Percentiles rank a stretch among this genome's conserved stretches.
Conservation (phyloP, 352 stramenopile species). For the Phytophthora sp. region DNA sequence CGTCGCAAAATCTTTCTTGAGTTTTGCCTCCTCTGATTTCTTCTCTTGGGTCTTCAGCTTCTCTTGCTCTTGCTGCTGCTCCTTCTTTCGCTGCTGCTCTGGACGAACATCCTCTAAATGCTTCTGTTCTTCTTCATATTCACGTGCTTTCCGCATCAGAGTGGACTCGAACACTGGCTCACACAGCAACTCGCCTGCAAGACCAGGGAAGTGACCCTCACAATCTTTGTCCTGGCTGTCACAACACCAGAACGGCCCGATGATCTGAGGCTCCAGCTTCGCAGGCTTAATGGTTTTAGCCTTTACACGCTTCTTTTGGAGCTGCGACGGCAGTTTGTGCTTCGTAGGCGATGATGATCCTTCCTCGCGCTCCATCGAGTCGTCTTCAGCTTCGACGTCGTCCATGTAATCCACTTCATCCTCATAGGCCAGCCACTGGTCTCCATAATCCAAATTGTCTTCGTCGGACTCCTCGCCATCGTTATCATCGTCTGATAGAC, state of each 20-base stretch:
- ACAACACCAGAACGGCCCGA: constrained; percentile 56
- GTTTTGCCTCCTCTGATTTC: constrained; percentile 10
- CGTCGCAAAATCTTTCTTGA: constrained; percentile 7
- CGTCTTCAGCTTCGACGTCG: constrained; percentile 39
- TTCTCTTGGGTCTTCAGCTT: constrained; percentile 31
- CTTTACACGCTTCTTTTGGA: constrained; percentile 55
- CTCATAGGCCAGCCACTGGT: constrained; percentile 88
- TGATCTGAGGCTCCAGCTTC: constrained; percentile 69
- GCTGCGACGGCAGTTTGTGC: constrained; percentile 61
- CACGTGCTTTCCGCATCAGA: constrained; percentile 52
- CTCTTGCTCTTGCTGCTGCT: constrained; percentile 32
- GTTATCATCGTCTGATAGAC: constrained; percentile 73
- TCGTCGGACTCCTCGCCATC: constrained; percentile 81
- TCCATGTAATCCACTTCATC: constrained; percentile 89
- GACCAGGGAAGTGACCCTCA: constrained; percentile 29
- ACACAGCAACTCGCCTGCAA: constrained; percentile 40
- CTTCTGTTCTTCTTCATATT: constrained; percentile 51
- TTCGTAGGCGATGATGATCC: constrained; percentile 42
- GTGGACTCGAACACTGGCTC: constrained; percentile 53
- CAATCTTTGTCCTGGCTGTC: not conserved
- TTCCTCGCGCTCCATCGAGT: constrained; percentile 24
- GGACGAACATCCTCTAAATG: constrained; percentile 29
- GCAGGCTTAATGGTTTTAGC: constrained; percentile 69
- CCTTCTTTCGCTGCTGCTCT: constrained; percentile 40
- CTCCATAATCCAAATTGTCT: constrained; percentile 83